Evolutionary conservation across 2,329 filamentous ascomycete genomes (phyloP).

Genomic region (Zymoseptoria passerinii): DNA sequence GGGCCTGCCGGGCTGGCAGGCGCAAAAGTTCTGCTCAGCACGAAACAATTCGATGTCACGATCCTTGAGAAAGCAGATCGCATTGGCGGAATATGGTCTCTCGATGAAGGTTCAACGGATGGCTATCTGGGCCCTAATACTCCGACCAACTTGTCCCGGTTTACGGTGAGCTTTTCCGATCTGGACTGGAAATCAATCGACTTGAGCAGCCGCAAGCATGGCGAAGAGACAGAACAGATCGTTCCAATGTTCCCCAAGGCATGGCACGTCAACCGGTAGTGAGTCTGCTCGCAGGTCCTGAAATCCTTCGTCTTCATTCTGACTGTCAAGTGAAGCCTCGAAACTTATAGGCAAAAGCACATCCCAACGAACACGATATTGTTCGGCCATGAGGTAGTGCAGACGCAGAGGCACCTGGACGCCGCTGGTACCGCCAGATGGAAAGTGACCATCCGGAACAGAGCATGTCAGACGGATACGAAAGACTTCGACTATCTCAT

Average conservation of each 20-base stretch:
- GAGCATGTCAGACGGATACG: slow-evolving; percentile 10
- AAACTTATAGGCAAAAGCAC: slow-evolving; percentile 55
- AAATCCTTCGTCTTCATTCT: background rate
- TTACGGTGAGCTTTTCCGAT: slow-evolving; percentile 59
- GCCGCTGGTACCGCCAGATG: slow-evolving; percentile 8
- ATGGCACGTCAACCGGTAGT: slow-evolving; percentile 66
- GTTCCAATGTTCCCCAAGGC: slow-evolving; percentile 63
- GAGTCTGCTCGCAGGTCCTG: background rate
- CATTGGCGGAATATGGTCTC: slow-evolving; percentile 73
- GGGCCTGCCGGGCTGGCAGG: slow-evolving; percentile 39
- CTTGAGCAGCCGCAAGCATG: slow-evolving; percentile 9
- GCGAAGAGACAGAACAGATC: slow-evolving; percentile 20
- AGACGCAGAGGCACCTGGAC: slow-evolving; percentile 15
- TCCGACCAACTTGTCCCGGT: slow-evolving; percentile 65
- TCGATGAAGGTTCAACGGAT: slow-evolving; percentile 17
- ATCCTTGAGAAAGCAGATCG: slow-evolving; percentile 59
- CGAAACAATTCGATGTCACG: slow-evolving; percentile 55
- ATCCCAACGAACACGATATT: slow-evolving; percentile 43
- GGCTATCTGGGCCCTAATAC: slow-evolving; percentile 54
- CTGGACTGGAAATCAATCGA: slow-evolving; percentile 56
- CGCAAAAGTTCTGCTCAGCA: slow-evolving; percentile 59
- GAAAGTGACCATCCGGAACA: slow-evolving; percentile 16
- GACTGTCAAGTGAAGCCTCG: slow-evolving; percentile 33
- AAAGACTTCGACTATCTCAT: slow-evolving; percentile 61
- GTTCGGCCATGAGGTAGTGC: slow-evolving; percentile 20